Base-by-base conservation (phyloP, 2,329 filamentous ascomycete genomes). In the Eutypa lata region DNA sequence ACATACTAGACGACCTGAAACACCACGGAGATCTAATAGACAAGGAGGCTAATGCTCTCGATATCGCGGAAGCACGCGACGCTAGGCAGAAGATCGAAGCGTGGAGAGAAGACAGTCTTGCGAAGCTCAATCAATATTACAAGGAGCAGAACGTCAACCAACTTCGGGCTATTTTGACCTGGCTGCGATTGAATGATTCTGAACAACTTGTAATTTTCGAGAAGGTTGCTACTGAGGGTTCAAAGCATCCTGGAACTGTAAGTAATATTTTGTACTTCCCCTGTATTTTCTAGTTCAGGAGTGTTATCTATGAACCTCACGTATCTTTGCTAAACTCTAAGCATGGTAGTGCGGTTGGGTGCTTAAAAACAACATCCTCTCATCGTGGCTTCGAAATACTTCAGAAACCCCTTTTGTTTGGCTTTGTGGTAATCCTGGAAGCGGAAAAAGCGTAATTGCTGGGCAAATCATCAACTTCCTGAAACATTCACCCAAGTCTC, bases 401-500 rank as follows among this genome's bases (percentile, higher is more conserved):
- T 52, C 53, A 0, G 59, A 68, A 3, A 49, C 51, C 0, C 50
- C 59, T 2, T 58, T 67, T 19, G n/a, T 72, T 0, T 66, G 63
- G 59, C 59, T 74, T 0, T 65, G 71, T 6, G 72, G 72, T 0
- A 56, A 52, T 2, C 66, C 70, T 1, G 72, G 72, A 1, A 62
- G 63, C 1, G 72, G 72, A 0, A 75, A 74, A 47, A 74, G 68
- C 28, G 63, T 72, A 0, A 42, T 73, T 2, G 47, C 64, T 8
- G 55, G 60, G 0, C 63, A 68, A 19, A 52, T 75, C 7, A 49
- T 61, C 7, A 60, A 40, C 1, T 73, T 71, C 28, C 56, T 72
- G 5, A 53, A 52, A 2, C 24, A 24, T 43, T 19, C 7, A 2
- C 42, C 47, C 1, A 33, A 46, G 1, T 60, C 51, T 10, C 19